Evolutionary conservation across 345 rosid genomes (phyloP), one percentile per base, ranked within the genome.

Genomic region (Citrus maxima): DNA sequence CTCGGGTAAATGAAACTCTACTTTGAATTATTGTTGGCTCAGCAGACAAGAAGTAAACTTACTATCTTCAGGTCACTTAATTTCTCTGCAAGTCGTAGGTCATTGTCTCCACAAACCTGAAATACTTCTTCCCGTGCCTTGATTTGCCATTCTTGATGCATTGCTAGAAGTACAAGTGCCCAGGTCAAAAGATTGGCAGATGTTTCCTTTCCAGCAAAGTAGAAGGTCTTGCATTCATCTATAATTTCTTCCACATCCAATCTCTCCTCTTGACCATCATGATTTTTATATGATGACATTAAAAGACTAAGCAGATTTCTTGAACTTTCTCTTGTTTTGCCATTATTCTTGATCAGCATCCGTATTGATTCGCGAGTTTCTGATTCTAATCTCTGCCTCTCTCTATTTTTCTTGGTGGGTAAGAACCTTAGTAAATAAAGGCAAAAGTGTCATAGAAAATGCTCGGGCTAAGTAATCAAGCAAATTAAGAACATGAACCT

Each of bases 171-270:
- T 1, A 93, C 71, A 71, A 95, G 82, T 0, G 88, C 87, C 93
- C 95, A 92, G 7, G 93, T 89, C 82, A 95, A 79, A 42, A 89
- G 90, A 37, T 88, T 85, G 37, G 87, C 98, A 1, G 93, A 85
- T 18, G 98, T 95, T 80, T 95, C 97, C 40, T 93, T 93, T 38
- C 96, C 99, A 7, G 97, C 96, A 72, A 93, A 91, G 80, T 93
- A 93, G 79, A 95, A 91, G 7, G 96, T 93, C 80, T 95, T 91
- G 88, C 96, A 91, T 80, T 95, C 97, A 28, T 93, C 93, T 73
- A 93, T 89, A 49, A 95, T 86, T 74, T 93, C 95, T 79, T 91
- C 95, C n/a, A 85, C 80, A 10, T 80, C 86, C 72, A 92, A 80
- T 42, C 56, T 90, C 83, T 92, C 95, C 76, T 92, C 95, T 80